Evolutionary conservation across 352 stramenopile species (phyloP).

Genomic region (Globisporangium recalcitrans): DNA sequence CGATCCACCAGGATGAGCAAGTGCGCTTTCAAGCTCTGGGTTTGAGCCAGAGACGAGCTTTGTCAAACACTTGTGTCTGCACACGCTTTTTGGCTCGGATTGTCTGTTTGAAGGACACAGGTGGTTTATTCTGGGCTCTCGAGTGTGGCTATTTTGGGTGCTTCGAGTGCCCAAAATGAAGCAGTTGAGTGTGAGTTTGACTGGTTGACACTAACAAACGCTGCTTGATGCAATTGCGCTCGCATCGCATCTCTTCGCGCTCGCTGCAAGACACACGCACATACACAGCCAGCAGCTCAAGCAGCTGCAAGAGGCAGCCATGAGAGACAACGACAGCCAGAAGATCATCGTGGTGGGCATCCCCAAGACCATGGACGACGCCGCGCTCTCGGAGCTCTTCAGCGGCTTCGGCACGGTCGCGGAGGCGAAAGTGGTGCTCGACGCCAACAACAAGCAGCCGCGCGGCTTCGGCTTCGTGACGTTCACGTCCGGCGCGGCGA

Average conservation of each 20-base stretch:
- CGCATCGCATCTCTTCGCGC: conserved; percentile 8
- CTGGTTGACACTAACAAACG: neutral
- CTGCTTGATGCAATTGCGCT: neutral
- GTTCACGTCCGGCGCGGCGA: conserved; percentile 62
- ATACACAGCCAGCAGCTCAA: neutral
- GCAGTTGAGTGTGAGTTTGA: too few relatives aligned
- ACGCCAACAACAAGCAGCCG: conserved; percentile 51
- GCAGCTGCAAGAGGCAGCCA: conserved; percentile 14
- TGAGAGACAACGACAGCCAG: conserved; percentile 74
- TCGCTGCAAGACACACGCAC: conserved; percentile 1
- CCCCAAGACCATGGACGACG: conserved; percentile 67
- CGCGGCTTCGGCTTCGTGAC: conserved; percentile 82
- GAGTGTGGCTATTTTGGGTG: neutral
- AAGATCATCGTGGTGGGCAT: conserved; percentile 86
- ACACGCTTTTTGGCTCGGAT: neutral
- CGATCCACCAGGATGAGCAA: neutral
- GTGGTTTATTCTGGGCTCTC: neutral
- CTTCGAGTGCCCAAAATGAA: too few relatives aligned
- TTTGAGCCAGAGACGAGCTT: neutral
- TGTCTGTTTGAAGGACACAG: neutral
- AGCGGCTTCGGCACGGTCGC: conserved; percentile 59
- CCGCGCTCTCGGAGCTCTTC: conserved; percentile 67
- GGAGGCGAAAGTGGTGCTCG: conserved; percentile 69
- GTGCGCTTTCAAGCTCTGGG: neutral
- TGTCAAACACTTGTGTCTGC: too few relatives aligned